Conservation (phyloP, 441 rosid genomes). For the Flueggea neowawraea region DNA sequence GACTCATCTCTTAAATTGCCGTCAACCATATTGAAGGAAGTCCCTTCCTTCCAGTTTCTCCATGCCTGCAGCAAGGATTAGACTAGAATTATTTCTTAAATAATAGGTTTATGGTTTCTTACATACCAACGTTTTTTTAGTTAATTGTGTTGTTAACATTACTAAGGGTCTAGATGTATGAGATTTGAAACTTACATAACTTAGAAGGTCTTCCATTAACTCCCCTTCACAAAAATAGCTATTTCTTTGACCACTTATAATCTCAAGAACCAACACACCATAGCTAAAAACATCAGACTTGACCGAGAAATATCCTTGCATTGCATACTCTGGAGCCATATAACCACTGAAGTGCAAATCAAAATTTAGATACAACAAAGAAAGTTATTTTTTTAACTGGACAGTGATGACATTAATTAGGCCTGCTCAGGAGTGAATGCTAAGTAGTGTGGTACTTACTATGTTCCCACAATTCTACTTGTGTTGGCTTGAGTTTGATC, state of each 20-base stretch:
- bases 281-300: slow-evolving; percentile 36
- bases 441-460: slow-evolving; percentile 9
- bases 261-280: slow-evolving; percentile 30
- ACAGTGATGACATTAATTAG: no score
- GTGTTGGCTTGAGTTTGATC: slow-evolving; percentile 18
- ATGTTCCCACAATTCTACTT: slow-evolving; percentile 16
- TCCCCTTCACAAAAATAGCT: background rate
- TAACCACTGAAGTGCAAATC: slow-evolving; percentile 21
- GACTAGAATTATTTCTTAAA: no score
- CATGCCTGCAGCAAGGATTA: slow-evolving; percentile 19
- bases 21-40: slow-evolving; percentile 20
- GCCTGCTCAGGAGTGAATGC: no score
- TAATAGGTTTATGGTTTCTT: no score
- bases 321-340: no score
- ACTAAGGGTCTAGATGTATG: no score
- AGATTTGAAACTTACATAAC: slow-evolving; percentile 14
- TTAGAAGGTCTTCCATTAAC: slow-evolving; percentile 13
- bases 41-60: slow-evolving; percentile 28
- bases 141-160: no score
- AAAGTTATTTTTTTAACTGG: no score
- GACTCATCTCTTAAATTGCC: slow-evolving; percentile 8
- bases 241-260: slow-evolving; percentile 18
- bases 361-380: no score
- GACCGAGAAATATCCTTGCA: slow-evolving; percentile 35
- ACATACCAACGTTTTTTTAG: no score